Percentiles rank a stretch among this genome's conserved stretches.
Evolutionary conservation across 306 rosid genomes (phyloP).

Genomic region (Oxytropis ochrocephala): DNA sequence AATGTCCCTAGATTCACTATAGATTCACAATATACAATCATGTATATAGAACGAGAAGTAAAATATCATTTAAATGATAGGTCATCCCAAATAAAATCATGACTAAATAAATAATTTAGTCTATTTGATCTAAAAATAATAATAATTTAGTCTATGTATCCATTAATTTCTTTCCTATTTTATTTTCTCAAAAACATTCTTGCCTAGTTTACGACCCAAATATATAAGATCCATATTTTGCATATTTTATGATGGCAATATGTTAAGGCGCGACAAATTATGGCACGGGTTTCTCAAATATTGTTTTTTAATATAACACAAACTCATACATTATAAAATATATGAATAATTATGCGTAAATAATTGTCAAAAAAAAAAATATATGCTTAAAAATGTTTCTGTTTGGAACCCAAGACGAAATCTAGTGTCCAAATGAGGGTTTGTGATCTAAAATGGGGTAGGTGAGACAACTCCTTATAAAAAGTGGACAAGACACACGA

Average conservation of each 20-base stretch:
- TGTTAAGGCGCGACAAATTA: background rate
- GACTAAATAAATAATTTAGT: background rate
- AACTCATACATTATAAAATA: too few relatives aligned
- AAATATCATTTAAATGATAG: background rate
- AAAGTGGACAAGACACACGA: too few relatives aligned
- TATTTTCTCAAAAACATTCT: too few relatives aligned
- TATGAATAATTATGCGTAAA: too few relatives aligned
- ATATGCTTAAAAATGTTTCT: background rate
- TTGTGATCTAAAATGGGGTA: background rate
- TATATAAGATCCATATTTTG: background rate
- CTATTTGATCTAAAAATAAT: too few relatives aligned
- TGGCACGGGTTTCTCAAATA: background rate
- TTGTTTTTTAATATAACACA: background rate
- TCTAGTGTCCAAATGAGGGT: background rate
- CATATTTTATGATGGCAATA: background rate
- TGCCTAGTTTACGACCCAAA: too few relatives aligned
- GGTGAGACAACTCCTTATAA: background rate
- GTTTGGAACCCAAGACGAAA: background rate
- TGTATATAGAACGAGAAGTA: background rate
- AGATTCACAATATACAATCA: too few relatives aligned
- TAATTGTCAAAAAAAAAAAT: too few relatives aligned
- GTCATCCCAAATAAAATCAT: background rate
- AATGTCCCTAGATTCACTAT: too few relatives aligned
- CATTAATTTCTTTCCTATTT: background rate
- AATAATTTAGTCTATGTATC: background rate